phyloP scores from a whole-genome alignment of 129 eudicot genomes.

The Ambrosia trifida region DNA sequence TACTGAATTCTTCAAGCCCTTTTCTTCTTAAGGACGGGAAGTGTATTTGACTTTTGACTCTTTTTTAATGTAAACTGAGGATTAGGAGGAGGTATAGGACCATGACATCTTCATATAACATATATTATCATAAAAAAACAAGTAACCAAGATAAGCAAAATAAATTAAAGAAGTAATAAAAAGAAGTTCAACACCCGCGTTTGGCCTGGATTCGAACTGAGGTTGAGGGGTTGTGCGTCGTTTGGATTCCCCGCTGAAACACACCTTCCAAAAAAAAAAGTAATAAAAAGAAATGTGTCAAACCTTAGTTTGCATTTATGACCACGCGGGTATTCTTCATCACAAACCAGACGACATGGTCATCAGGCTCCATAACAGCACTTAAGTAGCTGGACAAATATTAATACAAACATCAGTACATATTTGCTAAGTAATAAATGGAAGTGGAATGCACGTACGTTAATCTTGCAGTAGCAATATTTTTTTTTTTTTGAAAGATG shows the following conservation, averaged over 20 bases:
- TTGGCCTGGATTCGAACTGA: too few relatives aligned
- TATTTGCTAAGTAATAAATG: neutral
- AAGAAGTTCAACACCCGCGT: too few relatives aligned
- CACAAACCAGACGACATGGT: constrained; percentile 72
- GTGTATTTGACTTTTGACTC: constrained; percentile 65
- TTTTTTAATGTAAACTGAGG: constrained; percentile 70
- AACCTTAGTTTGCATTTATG: constrained; percentile 91
- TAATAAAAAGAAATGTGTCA: neutral
- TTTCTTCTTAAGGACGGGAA: constrained; percentile 84
- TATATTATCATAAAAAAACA: neutral
- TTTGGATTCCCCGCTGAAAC: too few relatives aligned
- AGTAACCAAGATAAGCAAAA: constrained; percentile 11
- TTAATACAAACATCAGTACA: constrained; percentile 16
- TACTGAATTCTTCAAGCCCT: constrained; percentile 87
- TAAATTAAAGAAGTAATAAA: too few relatives aligned
- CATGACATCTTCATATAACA: constrained; percentile 71
- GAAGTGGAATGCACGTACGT: neutral
- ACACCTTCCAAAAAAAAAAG: too few relatives aligned
- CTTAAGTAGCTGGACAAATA: constrained; percentile 70
- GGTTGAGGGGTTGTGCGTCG: too few relatives aligned
- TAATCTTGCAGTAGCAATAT: too few relatives aligned
- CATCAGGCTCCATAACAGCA: constrained; percentile 98
- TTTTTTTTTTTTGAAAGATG: too few relatives aligned
- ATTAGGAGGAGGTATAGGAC: constrained; percentile 86
- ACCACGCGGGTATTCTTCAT: constrained; percentile 78